Conservation (phyloP, 306 rosid species). For the Cicer chorassanicum region DNA sequence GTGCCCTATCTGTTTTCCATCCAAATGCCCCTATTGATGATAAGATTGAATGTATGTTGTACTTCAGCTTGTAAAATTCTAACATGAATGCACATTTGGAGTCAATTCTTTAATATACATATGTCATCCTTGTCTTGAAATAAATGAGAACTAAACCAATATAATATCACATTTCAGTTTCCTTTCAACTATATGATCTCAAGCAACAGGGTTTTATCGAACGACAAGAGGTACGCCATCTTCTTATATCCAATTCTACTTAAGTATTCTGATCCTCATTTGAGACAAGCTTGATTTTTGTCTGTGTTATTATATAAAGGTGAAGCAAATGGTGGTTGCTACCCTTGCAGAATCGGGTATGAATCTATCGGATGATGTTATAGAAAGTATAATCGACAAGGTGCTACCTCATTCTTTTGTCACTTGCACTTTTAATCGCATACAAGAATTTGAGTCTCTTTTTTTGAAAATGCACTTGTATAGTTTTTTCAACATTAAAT, state of each 20-base stretch:
- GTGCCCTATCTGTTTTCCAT: constrained; percentile 93
- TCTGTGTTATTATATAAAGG: constrained; percentile 54
- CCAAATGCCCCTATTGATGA: constrained; percentile 96
- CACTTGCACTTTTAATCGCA: constrained; percentile 9
- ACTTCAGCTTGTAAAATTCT: constrained; percentile 14
- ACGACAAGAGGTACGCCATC: constrained; percentile 88
- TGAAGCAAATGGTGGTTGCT: constrained; percentile 99
- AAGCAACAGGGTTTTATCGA: constrained; percentile 98
- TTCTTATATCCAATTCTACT: constrained; percentile 9
- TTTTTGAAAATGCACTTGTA: neutral
- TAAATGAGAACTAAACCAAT: constrained; percentile 16
- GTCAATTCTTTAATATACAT: constrained; percentile 27
- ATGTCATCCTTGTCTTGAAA: neutral
- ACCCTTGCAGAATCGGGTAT: constrained; percentile 99
- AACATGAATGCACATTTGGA: neutral
- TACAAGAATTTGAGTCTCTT: neutral
- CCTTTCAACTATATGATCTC: constrained; percentile 96
- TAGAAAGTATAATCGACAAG: constrained; percentile 99
- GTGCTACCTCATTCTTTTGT: constrained; percentile 49
- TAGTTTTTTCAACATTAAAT: neutral
- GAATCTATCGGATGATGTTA: constrained; percentile 95
- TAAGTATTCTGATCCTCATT: constrained; percentile 1
- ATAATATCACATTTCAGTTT: constrained; percentile 66
- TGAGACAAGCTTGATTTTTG: constrained; percentile 5
- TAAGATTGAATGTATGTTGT: constrained; percentile 85